Percentiles rank a stretch among this genome's conserved stretches.
These are phyloP conservation scores for Ogataea philodendri DNA, from an alignment of 805 yeast genomes.

Conservation along the genomic window DNA sequence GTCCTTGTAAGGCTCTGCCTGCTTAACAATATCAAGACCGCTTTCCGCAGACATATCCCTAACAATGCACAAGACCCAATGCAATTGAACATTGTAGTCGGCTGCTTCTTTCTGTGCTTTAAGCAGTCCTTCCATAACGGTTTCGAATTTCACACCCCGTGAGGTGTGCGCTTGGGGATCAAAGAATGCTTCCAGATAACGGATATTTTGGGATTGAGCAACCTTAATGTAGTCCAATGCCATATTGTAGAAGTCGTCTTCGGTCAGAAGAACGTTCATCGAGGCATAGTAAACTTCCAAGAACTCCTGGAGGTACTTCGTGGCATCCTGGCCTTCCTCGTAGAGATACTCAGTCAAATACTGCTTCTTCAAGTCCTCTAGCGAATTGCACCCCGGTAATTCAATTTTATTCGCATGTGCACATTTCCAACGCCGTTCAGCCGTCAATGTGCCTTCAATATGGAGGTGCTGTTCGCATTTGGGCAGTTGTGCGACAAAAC, in stretches of 20 bases:
- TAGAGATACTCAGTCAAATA: conserved; percentile 31
- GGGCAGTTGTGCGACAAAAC: conserved; percentile 40
- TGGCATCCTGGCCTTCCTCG: conserved; percentile 37
- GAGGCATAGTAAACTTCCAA: conserved; percentile 47
- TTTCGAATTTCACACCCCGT: conserved; percentile 38
- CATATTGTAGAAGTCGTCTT: conserved; percentile 43
- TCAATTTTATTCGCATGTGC: conserved; percentile 28
- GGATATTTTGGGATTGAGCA: conserved; percentile 41
- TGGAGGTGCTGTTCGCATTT: conserved; percentile 50
- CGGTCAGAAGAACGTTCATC: conserved; percentile 43
- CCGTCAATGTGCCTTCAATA: conserved; percentile 44
- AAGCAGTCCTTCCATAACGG: conserved; percentile 40
- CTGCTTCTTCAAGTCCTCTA: conserved; percentile 36
- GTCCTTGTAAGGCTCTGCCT: conserved; percentile 33
- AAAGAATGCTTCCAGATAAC: conserved; percentile 45
- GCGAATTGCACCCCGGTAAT: conserved; percentile 34
- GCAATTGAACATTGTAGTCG: conserved; percentile 37
- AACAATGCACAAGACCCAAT: conserved; percentile 45
- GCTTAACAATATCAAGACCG: conserved; percentile 39
- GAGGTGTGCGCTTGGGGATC: conserved; percentile 50
- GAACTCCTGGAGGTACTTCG: conserved; percentile 44
- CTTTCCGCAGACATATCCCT: conserved; percentile 43
- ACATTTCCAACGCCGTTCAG: conserved; percentile 38
- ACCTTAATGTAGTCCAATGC: conserved; percentile 42
- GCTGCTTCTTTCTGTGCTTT: conserved; percentile 42